Evolutionary conservation across 2,329 filamentous ascomycete species (phyloP).

Genomic region (Hypoxylon sp.): DNA sequence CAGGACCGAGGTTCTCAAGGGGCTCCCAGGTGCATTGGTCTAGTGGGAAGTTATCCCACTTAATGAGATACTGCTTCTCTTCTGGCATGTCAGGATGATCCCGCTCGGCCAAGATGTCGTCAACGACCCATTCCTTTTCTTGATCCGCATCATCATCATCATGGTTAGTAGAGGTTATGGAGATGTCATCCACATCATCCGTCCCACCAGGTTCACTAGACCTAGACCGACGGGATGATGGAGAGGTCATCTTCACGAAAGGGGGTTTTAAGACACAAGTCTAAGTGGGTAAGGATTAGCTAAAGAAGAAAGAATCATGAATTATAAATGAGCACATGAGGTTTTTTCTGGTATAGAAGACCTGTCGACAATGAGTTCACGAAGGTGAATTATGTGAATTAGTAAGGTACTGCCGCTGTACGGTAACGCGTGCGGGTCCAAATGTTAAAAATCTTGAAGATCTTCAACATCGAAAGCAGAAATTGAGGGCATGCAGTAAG

Average conservation of each 20-base stretch:
- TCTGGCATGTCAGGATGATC: conserved; percentile 48
- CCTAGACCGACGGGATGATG: conserved; percentile 21
- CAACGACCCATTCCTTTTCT: conserved; percentile 67
- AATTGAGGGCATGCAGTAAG: not conserved
- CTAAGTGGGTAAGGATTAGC: not conserved
- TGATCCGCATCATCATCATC: conserved; percentile 49
- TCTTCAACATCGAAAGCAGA: not conserved
- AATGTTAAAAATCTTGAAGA: not conserved
- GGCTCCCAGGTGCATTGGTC: conserved; percentile 73
- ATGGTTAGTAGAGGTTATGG: conserved; percentile 67
- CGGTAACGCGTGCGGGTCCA: not conserved
- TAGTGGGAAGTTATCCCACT: conserved; percentile 74
- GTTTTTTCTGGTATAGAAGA: not conserved
- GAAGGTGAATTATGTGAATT: not conserved
- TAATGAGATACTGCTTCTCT: conserved; percentile 69
- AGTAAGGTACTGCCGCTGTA: not conserved
- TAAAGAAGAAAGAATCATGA: not conserved
- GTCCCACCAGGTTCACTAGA: conserved; percentile 29
- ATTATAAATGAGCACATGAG: not conserved
- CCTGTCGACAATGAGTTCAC: not conserved
- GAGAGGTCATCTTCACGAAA: conserved; percentile 31
- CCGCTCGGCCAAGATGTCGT: conserved; percentile 67
- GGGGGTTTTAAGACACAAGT: not conserved
- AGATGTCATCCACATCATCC: conserved; percentile 67
- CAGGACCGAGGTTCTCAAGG: conserved; percentile 58